Evolutionary conservation across 345 rosid genomes (phyloP).

Genomic region (Theobroma cacao): DNA sequence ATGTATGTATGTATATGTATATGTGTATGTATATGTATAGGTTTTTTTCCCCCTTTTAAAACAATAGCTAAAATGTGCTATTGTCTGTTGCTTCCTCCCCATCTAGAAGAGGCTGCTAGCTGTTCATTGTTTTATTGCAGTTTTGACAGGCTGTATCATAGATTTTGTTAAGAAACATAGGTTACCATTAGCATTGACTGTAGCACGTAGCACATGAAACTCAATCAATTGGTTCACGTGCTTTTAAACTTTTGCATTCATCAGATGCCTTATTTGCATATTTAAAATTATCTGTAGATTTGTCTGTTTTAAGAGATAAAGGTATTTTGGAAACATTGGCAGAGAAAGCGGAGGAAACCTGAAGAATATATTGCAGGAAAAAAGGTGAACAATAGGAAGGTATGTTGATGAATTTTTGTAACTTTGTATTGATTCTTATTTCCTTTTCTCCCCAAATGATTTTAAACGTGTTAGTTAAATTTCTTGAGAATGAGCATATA

Average conservation of each 20-base stretch:
- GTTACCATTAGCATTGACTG: background rate
- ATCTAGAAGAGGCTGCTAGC: background rate
- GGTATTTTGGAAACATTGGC: conserved; percentile 26
- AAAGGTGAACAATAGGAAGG: conserved; percentile 67
- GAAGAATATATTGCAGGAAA: conserved; percentile 62
- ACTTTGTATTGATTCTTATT: background rate
- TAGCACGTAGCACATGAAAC: background rate
- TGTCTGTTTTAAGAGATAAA: background rate
- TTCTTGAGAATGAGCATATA: background rate
- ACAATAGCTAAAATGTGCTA: background rate
- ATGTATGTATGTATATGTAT: too few relatives aligned
- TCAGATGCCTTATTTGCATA: background rate
- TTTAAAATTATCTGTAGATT: background rate
- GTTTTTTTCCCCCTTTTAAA: background rate
- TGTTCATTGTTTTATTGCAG: background rate
- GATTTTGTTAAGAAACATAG: background rate
- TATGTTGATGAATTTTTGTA: conserved; percentile 26
- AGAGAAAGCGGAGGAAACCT: conserved; percentile 90
- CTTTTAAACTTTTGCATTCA: background rate
- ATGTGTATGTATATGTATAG: too few relatives aligned
- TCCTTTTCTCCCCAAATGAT: background rate
- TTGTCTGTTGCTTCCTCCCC: background rate
- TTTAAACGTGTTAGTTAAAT: background rate
- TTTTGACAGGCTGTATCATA: background rate
- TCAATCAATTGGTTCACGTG: background rate